Conservation (phyloP, 192 early-diverging fungal species). For the Lobosporangium transversale region DNA sequence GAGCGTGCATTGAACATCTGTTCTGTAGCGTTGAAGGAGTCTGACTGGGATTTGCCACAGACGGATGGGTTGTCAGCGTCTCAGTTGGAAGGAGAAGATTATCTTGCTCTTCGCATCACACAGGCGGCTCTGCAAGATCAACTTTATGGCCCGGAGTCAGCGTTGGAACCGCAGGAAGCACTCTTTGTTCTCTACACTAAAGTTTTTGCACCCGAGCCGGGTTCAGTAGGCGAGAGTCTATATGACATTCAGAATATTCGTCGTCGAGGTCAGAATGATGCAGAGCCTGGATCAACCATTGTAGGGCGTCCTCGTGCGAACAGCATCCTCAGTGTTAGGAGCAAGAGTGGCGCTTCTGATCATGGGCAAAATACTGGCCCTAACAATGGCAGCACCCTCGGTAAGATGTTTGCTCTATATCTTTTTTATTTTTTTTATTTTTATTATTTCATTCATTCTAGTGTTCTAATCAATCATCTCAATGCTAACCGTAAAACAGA, state of each 20-base stretch:
- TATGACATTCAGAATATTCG: conserved; percentile 48
- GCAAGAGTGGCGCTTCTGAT: conserved; percentile 34
- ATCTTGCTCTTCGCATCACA: conserved; percentile 70
- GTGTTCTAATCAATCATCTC: no score
- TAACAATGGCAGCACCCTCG: conserved; percentile 28
- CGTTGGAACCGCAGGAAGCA: conserved; percentile 63
- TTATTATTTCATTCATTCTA: no score
- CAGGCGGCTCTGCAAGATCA: conserved; percentile 63
- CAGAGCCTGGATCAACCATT: neutral
- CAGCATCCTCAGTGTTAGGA: conserved; percentile 38
- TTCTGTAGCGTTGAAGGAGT: conserved; percentile 69
- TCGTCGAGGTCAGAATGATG: conserved; percentile 22
- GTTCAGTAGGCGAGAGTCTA: conserved; percentile 30
- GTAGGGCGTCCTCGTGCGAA: conserved; percentile 29
- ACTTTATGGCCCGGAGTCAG: conserved; percentile 61
- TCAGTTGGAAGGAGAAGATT: conserved; percentile 66
- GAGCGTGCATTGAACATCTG: conserved; percentile 70
- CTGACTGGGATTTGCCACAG: conserved; percentile 52
- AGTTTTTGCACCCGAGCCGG: conserved; percentile 52
- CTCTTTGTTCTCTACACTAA: conserved; percentile 74
- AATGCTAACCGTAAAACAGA: conserved; percentile 20
- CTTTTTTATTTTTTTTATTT: no score
- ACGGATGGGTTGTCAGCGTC: conserved; percentile 31
- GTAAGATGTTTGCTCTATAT: conserved; percentile 7
- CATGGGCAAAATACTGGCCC: conserved; percentile 8